phyloP scores from a whole-genome alignment of 257 asterid genomes.

The Nicotiana knightiana region DNA sequence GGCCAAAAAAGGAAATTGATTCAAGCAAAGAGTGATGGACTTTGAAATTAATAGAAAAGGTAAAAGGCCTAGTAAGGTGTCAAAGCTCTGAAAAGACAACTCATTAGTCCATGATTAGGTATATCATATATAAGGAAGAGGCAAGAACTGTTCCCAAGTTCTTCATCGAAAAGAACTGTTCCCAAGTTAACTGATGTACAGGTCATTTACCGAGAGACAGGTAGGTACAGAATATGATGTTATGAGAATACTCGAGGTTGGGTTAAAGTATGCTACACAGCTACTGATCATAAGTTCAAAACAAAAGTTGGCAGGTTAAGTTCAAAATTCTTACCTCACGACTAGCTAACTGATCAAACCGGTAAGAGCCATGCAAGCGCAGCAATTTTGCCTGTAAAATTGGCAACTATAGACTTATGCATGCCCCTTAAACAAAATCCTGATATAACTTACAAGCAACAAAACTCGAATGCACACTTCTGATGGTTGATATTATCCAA shows the following conservation, averaged over 20 bases:
- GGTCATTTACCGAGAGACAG: not conserved
- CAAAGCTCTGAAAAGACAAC: not conserved
- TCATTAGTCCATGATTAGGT: not conserved
- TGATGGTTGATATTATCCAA: not conserved
- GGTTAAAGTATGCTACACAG: not conserved
- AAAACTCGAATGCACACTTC: not conserved
- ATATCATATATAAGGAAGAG: not conserved
- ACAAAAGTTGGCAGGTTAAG: not conserved
- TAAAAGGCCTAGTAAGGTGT: not conserved
- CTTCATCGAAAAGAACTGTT: not conserved
- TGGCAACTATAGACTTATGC: not conserved
- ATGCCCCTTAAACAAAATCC: not conserved
- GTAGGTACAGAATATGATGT: not conserved
- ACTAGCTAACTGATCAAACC: slow-evolving; percentile 66
- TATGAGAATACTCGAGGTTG: not conserved
- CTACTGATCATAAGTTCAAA: slow-evolving; percentile 1
- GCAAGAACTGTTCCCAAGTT: slow-evolving; percentile 3
- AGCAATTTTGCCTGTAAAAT: slow-evolving; percentile 66
- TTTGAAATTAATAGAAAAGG: slow-evolving; percentile 1
- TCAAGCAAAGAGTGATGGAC: not conserved
- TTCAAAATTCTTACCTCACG: slow-evolving; percentile 57
- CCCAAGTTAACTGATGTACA: slow-evolving; percentile 1
- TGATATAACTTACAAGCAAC: not conserved
- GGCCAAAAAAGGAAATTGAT: not conserved
- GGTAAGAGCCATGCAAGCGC: slow-evolving; percentile 91